Conservation (phyloP, 768 basidiomycete genomes). For the Suillus bovinus region DNA sequence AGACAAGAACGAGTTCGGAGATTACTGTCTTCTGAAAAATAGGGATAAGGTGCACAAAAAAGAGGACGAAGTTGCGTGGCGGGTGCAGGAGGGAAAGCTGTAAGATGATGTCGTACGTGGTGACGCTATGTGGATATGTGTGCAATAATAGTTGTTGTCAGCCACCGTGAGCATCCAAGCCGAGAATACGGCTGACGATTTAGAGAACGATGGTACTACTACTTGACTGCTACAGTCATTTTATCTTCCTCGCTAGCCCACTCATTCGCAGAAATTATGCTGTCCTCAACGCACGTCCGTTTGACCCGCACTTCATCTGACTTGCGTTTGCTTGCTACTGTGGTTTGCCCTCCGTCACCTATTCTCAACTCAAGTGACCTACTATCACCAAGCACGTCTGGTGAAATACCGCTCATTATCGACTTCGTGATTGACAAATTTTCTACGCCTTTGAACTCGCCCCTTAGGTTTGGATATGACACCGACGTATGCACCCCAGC, state of each 20-base stretch:
- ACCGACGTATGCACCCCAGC: neutral
- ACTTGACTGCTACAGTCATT: neutral
- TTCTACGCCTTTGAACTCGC: conserved; percentile 5
- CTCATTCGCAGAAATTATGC: neutral
- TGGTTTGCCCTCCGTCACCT: conserved; percentile 46
- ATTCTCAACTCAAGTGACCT: conserved; percentile 41
- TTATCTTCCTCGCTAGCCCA: neutral
- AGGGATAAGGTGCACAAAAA: conserved; percentile 34
- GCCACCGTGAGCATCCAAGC: neutral
- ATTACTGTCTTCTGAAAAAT: conserved; percentile 87
- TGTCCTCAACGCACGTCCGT: conserved; percentile 21
- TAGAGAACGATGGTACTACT: conserved; percentile 18
- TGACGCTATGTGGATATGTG: neutral
- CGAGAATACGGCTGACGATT: conserved; percentile 4
- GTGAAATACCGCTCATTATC: conserved; percentile 53
- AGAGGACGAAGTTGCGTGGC: conserved; percentile 22
- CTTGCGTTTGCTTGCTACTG: conserved; percentile 37
- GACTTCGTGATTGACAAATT: conserved; percentile 24
- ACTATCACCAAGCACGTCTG: conserved; percentile 40
- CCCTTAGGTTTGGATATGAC: neutral
- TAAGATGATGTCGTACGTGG: conserved; percentile 7
- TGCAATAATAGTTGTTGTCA: conserved; percentile 1
- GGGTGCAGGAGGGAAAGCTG: conserved; percentile 10
- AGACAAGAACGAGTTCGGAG: conserved; percentile 73
- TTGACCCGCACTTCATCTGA: conserved; percentile 43